Evolutionary conservation across 2,329 filamentous ascomycete species (phyloP).

Genomic region (Pseudogymnoascus sp.): DNA sequence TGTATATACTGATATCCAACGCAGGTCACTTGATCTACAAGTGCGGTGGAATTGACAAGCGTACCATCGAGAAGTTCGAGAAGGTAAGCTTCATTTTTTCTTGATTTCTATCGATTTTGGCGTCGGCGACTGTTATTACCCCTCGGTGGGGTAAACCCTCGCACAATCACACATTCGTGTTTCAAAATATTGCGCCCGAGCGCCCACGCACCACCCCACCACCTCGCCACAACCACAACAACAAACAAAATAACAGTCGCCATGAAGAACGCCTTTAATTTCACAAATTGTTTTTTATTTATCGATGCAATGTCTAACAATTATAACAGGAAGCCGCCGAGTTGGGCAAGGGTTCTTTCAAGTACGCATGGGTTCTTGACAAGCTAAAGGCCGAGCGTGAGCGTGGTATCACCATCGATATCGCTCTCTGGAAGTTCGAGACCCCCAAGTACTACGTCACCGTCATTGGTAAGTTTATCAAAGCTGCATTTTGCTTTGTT

Average conservation of each 20-base stretch:
- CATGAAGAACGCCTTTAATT: background rate
- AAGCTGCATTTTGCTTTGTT: background rate
- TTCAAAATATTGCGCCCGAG: slow-evolving; percentile 14
- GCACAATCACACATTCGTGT: slow-evolving; percentile 21
- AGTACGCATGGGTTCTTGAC: slow-evolving; percentile 99
- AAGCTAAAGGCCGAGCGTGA: slow-evolving; percentile 99
- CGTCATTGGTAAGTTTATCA: slow-evolving; percentile 68
- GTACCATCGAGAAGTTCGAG: slow-evolving; percentile 99
- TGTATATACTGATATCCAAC: slow-evolving; percentile 29
- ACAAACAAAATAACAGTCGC: slow-evolving; percentile 11
- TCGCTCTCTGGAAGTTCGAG: slow-evolving; percentile 99
- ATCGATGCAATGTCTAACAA: slow-evolving; percentile 16
- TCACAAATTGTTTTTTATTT: background rate
- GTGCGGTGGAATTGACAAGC: slow-evolving; percentile 99
- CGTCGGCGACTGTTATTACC: slow-evolving; percentile 24
- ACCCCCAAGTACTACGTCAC: slow-evolving; percentile 97
- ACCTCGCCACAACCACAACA: slow-evolving; percentile 16
- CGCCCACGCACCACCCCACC: slow-evolving; percentile 13
- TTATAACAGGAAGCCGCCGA: slow-evolving; percentile 82
- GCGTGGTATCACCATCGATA: slow-evolving; percentile 99
- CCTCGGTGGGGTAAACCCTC: slow-evolving; percentile 26
- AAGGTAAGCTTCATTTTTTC: slow-evolving; percentile 58
- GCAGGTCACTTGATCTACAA: slow-evolving; percentile 98
- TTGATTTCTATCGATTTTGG: slow-evolving; percentile 11
- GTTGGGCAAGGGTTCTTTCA: slow-evolving; percentile 99